Percentiles rank a stretch among this genome's conserved stretches.
Evolutionary conservation across 352 stramenopile species (phyloP).

Genomic region (Vaucheria bursata): DNA sequence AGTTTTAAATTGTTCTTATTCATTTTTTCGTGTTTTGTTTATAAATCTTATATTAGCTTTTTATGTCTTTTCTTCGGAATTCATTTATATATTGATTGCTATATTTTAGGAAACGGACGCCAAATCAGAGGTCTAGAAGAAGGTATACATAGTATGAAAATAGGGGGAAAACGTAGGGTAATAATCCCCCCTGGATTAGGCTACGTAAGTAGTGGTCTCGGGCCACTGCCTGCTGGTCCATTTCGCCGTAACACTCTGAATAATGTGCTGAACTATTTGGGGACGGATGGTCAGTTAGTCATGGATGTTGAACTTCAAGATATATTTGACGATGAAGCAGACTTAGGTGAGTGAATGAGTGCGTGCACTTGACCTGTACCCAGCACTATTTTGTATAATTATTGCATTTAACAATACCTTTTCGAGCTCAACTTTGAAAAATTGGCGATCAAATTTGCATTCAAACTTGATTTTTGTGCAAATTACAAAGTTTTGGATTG

Average conservation of each 20-base stretch:
- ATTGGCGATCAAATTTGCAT: too few relatives aligned
- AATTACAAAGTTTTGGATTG: too few relatives aligned
- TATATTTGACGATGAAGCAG: constrained; percentile 40
- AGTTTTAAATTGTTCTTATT: background rate
- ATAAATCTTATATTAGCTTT: background rate
- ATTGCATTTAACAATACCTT: too few relatives aligned
- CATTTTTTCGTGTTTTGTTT: background rate
- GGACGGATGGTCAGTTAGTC: constrained; percentile 25
- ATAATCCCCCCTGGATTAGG: constrained; percentile 30
- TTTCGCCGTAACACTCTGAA: background rate
- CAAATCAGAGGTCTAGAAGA: constrained; percentile 46
- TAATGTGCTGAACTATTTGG: background rate
- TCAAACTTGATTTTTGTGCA: too few relatives aligned
- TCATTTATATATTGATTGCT: background rate
- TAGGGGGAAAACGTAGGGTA: constrained; percentile 37
- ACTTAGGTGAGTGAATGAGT: too few relatives aligned
- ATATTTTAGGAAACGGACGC: background rate
- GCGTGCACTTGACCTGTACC: too few relatives aligned
- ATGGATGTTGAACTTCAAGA: constrained; percentile 43
- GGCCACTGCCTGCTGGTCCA: constrained; percentile 33
- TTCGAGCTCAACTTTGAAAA: too few relatives aligned
- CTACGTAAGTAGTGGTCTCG: constrained; percentile 35
- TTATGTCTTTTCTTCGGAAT: background rate
- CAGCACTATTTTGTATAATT: too few relatives aligned
- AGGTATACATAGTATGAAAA: constrained; percentile 38